phyloP scores from a whole-genome alignment of 768 basidiomycete genomes.

The Psilocybe sp. region DNA sequence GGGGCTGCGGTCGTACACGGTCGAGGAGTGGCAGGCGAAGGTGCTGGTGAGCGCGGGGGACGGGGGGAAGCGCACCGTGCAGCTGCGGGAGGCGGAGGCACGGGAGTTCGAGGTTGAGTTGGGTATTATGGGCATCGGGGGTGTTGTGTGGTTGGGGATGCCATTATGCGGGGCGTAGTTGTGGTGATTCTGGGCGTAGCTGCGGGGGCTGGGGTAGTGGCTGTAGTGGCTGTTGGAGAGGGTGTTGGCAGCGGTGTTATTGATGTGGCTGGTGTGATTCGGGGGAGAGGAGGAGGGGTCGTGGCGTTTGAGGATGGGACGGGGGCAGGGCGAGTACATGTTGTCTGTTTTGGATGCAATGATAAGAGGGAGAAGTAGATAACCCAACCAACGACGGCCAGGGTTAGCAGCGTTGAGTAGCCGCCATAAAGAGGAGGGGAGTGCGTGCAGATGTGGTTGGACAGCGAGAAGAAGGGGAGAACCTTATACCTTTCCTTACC shows the following conservation, averaged over 20 bases:
- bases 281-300: constrained; percentile 3
- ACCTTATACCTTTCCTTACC: neutral
- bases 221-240: constrained; percentile 25
- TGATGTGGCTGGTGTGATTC: constrained; percentile 53
- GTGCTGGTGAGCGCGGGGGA: constrained; percentile 50
- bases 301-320: neutral
- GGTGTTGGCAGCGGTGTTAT: constrained; percentile 40
- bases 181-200: constrained; percentile 8
- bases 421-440: neutral
- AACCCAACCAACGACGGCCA: no score
- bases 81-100: constrained; percentile 18
- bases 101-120: constrained; percentile 21
- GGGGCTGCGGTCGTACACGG: constrained; percentile 77
- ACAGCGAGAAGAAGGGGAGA: neutral
- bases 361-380: no score
- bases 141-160: no score
- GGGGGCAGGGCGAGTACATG: neutral
- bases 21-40: constrained; percentile 51
- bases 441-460: constrained; percentile 1
- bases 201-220: constrained; percentile 14
- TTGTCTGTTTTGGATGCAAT: no score
- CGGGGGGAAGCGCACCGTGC: constrained; percentile 48
- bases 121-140: no score
- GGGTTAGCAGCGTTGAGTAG: no score
- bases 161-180: no score